Evolutionary conservation across 192 early-diverging fungal species (phyloP).

Genomic region (Coemansia sp.): DNA sequence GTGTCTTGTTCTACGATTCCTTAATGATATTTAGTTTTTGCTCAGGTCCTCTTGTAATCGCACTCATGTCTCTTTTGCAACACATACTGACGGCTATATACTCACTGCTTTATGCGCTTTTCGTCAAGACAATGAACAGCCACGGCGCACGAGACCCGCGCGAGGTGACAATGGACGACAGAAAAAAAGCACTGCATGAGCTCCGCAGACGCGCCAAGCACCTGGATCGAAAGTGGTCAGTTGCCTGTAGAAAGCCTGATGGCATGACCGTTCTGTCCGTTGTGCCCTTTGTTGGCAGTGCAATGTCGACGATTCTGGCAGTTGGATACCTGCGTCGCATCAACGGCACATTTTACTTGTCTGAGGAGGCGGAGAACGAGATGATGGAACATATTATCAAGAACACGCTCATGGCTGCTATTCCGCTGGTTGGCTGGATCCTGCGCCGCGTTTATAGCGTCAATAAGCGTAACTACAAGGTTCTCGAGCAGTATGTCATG

Average conservation of each 20-base stretch:
- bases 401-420: conserved; percentile 23
- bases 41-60: background rate
- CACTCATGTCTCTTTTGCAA: conserved; percentile 2
- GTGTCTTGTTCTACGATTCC: background rate
- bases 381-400: conserved; percentile 25
- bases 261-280: conserved; percentile 30
- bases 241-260: conserved; percentile 28
- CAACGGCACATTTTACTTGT: conserved; percentile 18
- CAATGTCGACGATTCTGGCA: conserved; percentile 29
- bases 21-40: background rate
- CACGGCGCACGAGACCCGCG: conserved; percentile 8
- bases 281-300: conserved; percentile 30
- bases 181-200: conserved; percentile 24
- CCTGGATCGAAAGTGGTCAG: conserved; percentile 37
- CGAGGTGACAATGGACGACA: conserved; percentile 13
- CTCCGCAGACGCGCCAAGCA: conserved; percentile 31
- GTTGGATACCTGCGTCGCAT: conserved; percentile 26
- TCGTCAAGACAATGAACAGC: conserved; percentile 4
- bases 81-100: background rate
- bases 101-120: background rate
- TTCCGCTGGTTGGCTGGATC: conserved; percentile 42
- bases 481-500: conserved; percentile 33
- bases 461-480: conserved; percentile 39
- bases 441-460: conserved; percentile 26
- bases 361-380: conserved; percentile 13